Percentiles rank a stretch among this genome's conserved stretches.
phyloP scores from a whole-genome alignment of 1,284 basidiomycete species.

The Austroboletus rostrupii region DNA sequence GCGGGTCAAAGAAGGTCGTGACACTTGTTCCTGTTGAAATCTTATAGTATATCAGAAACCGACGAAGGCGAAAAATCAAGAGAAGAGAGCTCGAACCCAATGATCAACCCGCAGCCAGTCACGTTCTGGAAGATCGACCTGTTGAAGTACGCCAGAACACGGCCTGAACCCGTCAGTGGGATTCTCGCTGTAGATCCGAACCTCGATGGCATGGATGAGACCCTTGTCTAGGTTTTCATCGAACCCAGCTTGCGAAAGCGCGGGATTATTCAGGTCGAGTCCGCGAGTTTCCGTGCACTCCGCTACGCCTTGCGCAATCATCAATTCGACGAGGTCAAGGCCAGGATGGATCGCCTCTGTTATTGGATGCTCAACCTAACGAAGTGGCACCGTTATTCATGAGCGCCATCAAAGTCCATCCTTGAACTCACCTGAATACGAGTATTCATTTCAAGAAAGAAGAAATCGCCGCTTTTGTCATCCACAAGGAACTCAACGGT shows the following conservation, averaged over 20 bases:
- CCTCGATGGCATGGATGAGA: constrained; percentile 53
- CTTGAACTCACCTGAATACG: constrained; percentile 50
- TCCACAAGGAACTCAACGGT: constrained; percentile 71
- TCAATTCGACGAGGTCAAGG: constrained; percentile 64
- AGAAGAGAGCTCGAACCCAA: constrained; percentile 38
- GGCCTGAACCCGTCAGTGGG: constrained; percentile 57
- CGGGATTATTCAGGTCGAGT: constrained; percentile 11
- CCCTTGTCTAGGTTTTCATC: constrained; percentile 17
- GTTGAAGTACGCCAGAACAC: constrained; percentile 59
- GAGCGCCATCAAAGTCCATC: not conserved
- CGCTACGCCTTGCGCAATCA: constrained; percentile 54
- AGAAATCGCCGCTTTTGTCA: constrained; percentile 50
- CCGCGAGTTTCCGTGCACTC: constrained; percentile 25
- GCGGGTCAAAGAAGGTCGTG: constrained; percentile 56
- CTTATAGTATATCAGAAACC: constrained; percentile 24
- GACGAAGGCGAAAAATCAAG: not conserved
- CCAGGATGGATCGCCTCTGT: constrained; percentile 57
- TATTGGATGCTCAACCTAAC: constrained; percentile 65
- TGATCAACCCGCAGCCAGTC: constrained; percentile 53
- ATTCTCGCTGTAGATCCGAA: constrained; percentile 65
- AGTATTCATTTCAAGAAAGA: constrained; percentile 76
- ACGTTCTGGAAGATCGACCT: constrained; percentile 42
- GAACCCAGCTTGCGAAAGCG: constrained; percentile 22
- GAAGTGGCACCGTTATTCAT: not conserved
- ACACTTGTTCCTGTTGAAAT: constrained; percentile 50